Evolutionary conservation across 305 asterid species (phyloP), one percentile per base, ranked within the genome.

Genomic region (Plantago lanceolata): DNA sequence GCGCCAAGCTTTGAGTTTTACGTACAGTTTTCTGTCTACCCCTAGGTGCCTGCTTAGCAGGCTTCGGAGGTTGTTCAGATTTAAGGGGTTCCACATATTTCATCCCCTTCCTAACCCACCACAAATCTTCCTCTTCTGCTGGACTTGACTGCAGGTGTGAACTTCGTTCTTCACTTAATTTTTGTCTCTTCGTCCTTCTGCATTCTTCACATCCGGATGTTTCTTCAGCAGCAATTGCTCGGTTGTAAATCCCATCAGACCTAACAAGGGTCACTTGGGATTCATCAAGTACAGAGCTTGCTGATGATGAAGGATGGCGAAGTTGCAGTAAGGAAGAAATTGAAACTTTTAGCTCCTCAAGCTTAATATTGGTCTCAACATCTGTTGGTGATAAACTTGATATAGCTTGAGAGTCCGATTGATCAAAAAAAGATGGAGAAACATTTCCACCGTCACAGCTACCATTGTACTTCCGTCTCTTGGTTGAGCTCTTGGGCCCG

Each of bases 191-290:
- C 61, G 65, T 78, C 73, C 83, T 86, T 79, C 81, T 85, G 80
- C 99, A 94, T 74, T 94, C 99, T 81, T 94, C 96, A 79, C 97
- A 94, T 70, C 87, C 97, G 45, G 91, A 80, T 59, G 87, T 73
- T 75, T 87, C 99, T 74, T 88, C 99, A 73, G 80, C 64, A 51
- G 67, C 59, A 70, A 77, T 95, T 52, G 70, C 66, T 75, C 78
- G 76, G 71, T 70, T 87, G 61, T 70, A 63, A 63, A 73, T 70
- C 57, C 75, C 79, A 67, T 67, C 70, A 74, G 78, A 76, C 82
- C 82, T 76, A 75, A 76, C 85, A 68, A 51, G 20, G 72, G 71
- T 80, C 73, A 76, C 83, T 53, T 68, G 89, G 45, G 84, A 71
- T 68, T 81, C 95, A 57, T 85, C 87, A 69, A 77, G 49, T 72